Conservation (phyloP, 2,329 filamentous ascomycete genomes). For the Pseudocercospora fijiensis region DNA sequence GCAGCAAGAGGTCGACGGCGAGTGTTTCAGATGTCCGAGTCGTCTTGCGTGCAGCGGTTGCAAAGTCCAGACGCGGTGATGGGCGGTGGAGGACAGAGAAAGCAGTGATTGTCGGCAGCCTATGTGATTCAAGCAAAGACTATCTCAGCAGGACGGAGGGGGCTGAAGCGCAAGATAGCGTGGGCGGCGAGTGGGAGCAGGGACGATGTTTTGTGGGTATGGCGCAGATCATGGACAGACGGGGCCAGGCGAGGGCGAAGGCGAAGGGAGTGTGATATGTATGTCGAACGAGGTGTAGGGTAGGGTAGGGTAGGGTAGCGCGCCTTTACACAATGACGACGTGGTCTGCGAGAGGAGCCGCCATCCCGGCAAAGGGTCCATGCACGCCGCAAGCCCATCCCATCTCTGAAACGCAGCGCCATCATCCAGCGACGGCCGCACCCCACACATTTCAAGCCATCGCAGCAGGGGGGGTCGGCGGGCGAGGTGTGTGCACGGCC, state of each 20-base stretch:
- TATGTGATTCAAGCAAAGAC: constrained; percentile 6
- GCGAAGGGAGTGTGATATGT: constrained; percentile 10
- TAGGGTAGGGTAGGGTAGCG: not conserved
- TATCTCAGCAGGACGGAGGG: constrained; percentile 10
- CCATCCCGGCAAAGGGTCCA: not conserved
- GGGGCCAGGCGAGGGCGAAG: constrained; percentile 9
- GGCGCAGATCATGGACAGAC: constrained; percentile 16
- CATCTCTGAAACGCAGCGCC: constrained; percentile 1
- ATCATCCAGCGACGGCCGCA: not conserved
- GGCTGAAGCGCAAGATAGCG: constrained; percentile 20
- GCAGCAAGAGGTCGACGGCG: constrained; percentile 17
- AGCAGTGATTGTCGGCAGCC: constrained; percentile 22
- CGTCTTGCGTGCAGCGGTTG: constrained; percentile 1
- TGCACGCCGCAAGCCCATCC: not conserved
- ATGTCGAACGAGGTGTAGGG: not conserved
- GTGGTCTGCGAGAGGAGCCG: not conserved
- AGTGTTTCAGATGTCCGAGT: constrained; percentile 26
- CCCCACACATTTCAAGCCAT: constrained; percentile 2
- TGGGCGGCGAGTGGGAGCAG: constrained; percentile 10
- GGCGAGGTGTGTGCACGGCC: not conserved
- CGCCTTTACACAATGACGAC: not conserved
- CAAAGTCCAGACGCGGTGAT: constrained; percentile 14
- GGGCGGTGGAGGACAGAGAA: constrained; percentile 12
- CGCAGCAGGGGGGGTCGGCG: not conserved
- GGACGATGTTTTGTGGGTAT: constrained; percentile 21